Conservation (phyloP, 2,329 filamentous ascomycete species). For the Bimuria novae-zelandiae region DNA sequence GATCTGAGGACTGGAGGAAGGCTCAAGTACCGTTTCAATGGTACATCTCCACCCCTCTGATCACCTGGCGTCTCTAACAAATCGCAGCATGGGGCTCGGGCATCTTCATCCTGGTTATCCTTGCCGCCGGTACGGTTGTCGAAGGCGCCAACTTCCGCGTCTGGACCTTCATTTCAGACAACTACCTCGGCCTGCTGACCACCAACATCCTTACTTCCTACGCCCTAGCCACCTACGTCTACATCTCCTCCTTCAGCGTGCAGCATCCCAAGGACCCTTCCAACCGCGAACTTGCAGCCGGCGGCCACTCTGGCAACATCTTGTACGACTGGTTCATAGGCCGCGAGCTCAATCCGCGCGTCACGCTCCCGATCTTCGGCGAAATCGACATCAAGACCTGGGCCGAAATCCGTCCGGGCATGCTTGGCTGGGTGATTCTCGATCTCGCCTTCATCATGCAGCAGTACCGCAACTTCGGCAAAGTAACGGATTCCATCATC, state of each 20-base stretch:
- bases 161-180: slow-evolving; percentile 92
- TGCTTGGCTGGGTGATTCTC: slow-evolving; percentile 86
- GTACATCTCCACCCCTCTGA: slow-evolving; percentile 31
- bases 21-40: slow-evolving; percentile 77
- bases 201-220: slow-evolving; percentile 80
- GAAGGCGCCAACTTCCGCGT: slow-evolving; percentile 82
- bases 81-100: slow-evolving; percentile 73
- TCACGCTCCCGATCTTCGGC: slow-evolving; percentile 77
- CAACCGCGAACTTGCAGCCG: slow-evolving; percentile 77
- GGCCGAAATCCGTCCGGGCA: slow-evolving; percentile 87
- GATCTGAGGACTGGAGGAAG: slow-evolving; percentile 71
- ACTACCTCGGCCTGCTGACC: slow-evolving; percentile 84
- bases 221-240: slow-evolving; percentile 75
- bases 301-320: slow-evolving; percentile 80
- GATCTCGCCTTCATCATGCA: slow-evolving; percentile 84
- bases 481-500: slow-evolving; percentile 82
- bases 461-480: slow-evolving; percentile 84
- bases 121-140: slow-evolving; percentile 73
- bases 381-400: slow-evolving; percentile 90
- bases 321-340: slow-evolving; percentile 98
- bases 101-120: slow-evolving; percentile 70
- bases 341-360: slow-evolving; percentile 88
- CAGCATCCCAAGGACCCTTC: slow-evolving; percentile 70
- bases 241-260: slow-evolving; percentile 80
- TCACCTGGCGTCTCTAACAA: slow-evolving; percentile 22